These are phyloP conservation scores for Leptographium radiaticola DNA, from an alignment of 2,329 filamentous ascomycete species.

Conservation along the genomic window DNA sequence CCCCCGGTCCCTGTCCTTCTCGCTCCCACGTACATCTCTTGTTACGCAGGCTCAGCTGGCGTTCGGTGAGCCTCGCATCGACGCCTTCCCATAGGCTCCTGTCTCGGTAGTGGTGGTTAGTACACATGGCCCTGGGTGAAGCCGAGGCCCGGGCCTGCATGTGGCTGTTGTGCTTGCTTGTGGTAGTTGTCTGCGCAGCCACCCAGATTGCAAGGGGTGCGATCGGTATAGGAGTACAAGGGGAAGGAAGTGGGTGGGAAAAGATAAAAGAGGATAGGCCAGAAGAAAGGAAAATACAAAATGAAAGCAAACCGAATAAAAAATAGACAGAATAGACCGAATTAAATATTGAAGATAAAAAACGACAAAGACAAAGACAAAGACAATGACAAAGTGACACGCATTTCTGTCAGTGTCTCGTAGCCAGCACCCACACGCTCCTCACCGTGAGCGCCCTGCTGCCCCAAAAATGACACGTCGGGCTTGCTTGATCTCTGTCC, in stretches of 20 bases:
- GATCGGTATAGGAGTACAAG: too few species aligned
- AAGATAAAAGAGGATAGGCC: not conserved
- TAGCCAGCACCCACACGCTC: too few species aligned
- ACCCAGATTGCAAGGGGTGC: not conserved
- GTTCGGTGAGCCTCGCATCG: not conserved
- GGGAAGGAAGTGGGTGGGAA: too few species aligned
- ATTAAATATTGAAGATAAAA: not conserved
- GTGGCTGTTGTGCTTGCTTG: not conserved
- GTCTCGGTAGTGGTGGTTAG: not conserved
- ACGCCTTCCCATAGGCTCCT: not conserved
- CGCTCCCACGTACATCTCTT: too few species aligned
- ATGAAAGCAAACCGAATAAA: not conserved
- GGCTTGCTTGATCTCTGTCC: not conserved
- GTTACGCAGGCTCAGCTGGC: too few species aligned
- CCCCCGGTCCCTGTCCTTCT: too few species aligned
- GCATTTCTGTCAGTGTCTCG: too few species aligned
- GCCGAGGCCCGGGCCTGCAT: not conserved
- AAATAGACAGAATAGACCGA: not conserved
- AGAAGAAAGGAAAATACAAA: not conserved
- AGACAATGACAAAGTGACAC: too few species aligned
- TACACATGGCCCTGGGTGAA: not conserved
- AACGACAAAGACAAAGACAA: too few species aligned
- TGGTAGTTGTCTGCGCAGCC: not conserved
- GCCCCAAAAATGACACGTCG: not conserved
- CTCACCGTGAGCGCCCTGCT: not conserved